phyloP scores from a whole-genome alignment of 2,329 filamentous ascomycete genomes.

The Aspergillus piperis region DNA sequence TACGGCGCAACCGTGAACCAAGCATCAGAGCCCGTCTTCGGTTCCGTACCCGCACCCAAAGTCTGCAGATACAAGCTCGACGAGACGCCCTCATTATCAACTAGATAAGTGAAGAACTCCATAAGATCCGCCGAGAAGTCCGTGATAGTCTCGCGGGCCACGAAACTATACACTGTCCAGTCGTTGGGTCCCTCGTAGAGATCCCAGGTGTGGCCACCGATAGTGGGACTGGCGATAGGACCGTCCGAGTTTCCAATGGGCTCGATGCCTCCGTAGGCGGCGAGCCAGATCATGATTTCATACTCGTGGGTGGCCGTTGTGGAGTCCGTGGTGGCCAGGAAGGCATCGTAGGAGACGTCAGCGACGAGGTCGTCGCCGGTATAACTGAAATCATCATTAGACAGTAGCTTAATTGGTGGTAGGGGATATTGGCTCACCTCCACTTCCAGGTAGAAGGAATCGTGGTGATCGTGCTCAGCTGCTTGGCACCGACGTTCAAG shows the following conservation, averaged over 20 bases:
- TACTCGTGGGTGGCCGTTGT: constrained; percentile 49
- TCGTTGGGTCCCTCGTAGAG: constrained; percentile 59
- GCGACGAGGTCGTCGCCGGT: constrained; percentile 49
- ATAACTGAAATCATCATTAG: constrained; percentile 36
- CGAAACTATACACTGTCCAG: constrained; percentile 60
- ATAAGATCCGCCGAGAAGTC: constrained; percentile 57
- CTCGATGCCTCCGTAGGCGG: constrained; percentile 53
- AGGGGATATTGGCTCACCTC: constrained; percentile 20
- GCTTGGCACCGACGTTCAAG: constrained; percentile 8
- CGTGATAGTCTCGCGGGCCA: constrained; percentile 46
- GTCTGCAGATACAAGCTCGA: constrained; percentile 52
- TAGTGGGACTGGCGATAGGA: constrained; percentile 51
- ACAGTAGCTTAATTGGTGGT: not conserved
- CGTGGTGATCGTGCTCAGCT: constrained; percentile 29
- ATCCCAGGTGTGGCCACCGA: constrained; percentile 55
- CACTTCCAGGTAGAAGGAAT: constrained; percentile 46
- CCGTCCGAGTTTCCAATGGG: constrained; percentile 58
- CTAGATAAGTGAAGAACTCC: constrained; percentile 57
- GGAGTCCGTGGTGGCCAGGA: constrained; percentile 50
- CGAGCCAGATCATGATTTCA: constrained; percentile 65
- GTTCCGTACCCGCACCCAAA: constrained; percentile 58
- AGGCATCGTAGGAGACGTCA: constrained; percentile 57
- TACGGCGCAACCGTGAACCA: constrained; percentile 47
- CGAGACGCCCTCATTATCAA: constrained; percentile 49
- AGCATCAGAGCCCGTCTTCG: constrained; percentile 54